A percentile compares a stretch with the other conserved stretches of the same genome.
These are phyloP conservation scores for Stipa capillata DNA, from an alignment of 176 grass and related monocot genomes.

Conservation along the genomic window DNA sequence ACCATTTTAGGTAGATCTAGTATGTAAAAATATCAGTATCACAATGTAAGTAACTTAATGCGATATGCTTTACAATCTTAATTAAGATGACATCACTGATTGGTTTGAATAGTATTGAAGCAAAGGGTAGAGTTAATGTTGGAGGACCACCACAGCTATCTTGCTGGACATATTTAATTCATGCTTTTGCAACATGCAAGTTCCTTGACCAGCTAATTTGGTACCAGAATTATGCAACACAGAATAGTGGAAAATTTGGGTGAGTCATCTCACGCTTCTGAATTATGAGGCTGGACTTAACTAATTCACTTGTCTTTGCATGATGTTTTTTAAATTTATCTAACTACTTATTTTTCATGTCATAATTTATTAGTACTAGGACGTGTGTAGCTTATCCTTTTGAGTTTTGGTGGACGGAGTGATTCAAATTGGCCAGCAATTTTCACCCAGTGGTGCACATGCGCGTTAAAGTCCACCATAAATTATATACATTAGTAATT, in stretches of 20 bases:
- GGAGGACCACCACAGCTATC: constrained; percentile 49
- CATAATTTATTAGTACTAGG: not conserved
- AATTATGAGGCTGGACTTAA: constrained; percentile 14
- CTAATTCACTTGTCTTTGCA: not conserved
- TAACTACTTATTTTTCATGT: constrained; percentile 6
- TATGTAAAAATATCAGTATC: constrained; percentile 17
- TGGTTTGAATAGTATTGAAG: constrained; percentile 31
- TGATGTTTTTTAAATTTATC: not conserved
- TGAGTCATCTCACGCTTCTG: constrained; percentile 3
- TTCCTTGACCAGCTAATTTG: constrained; percentile 33
- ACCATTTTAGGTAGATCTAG: constrained; percentile 40
- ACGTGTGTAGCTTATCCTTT: not conserved
- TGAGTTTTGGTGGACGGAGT: not conserved
- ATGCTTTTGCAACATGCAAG: constrained; percentile 40
- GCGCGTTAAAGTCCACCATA: not conserved
- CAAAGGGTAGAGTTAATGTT: constrained; percentile 37
- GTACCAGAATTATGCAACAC: constrained; percentile 27
- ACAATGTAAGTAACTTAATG: constrained; percentile 23
- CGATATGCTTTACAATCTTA: constrained; percentile 25
- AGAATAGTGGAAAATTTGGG: constrained; percentile 2
- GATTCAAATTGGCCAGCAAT: not conserved
- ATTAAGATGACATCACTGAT: constrained; percentile 34
- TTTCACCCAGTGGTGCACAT: not conserved
- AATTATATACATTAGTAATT: not conserved
- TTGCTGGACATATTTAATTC: constrained; percentile 48